A percentile compares a stretch with the other conserved stretches of the same genome.
These are phyloP conservation scores for Pistacia vera DNA, from an alignment of 345 rosid genomes.

Conservation along the genomic window DNA sequence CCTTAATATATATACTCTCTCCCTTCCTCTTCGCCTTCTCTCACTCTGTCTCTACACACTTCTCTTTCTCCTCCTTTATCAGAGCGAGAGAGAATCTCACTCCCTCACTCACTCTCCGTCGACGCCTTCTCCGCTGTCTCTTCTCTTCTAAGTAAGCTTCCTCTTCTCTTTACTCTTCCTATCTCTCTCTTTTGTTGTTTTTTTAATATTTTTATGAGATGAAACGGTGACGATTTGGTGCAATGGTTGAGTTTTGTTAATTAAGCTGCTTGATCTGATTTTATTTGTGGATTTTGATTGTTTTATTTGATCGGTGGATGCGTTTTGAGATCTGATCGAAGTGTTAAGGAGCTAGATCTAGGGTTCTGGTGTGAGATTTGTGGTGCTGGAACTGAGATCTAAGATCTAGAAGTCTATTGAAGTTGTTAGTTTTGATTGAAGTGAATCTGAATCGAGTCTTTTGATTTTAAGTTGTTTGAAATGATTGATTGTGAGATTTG, in stretches of 20 bases:
- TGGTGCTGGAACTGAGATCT: slow-evolving; percentile 30
- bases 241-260: neutral
- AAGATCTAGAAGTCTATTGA: slow-evolving; percentile 26
- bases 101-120: neutral
- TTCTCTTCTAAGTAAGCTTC: slow-evolving; percentile 10
- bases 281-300: too few relatives aligned
- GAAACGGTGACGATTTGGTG: neutral
- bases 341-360: slow-evolving; percentile 16
- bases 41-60: slow-evolving; percentile 16
- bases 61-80: neutral
- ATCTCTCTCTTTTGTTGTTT: neutral
- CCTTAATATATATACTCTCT: slow-evolving; percentile 17
- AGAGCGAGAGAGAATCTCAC: neutral
- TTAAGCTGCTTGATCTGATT: neutral
- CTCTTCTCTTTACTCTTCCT: neutral
- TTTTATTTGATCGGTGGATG: neutral
- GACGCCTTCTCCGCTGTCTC: slow-evolving; percentile 13
- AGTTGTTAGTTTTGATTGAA: neutral
- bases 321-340: neutral
- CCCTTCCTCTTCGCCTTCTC: neutral
- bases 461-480: neutral
- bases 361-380: neutral
- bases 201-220: neutral
- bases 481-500: slow-evolving; percentile 1
- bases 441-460: neutral